These are phyloP conservation scores for Pseudogymnoascus sp. DNA, from an alignment of 2,329 filamentous ascomycete genomes.

Conservation along the genomic window DNA sequence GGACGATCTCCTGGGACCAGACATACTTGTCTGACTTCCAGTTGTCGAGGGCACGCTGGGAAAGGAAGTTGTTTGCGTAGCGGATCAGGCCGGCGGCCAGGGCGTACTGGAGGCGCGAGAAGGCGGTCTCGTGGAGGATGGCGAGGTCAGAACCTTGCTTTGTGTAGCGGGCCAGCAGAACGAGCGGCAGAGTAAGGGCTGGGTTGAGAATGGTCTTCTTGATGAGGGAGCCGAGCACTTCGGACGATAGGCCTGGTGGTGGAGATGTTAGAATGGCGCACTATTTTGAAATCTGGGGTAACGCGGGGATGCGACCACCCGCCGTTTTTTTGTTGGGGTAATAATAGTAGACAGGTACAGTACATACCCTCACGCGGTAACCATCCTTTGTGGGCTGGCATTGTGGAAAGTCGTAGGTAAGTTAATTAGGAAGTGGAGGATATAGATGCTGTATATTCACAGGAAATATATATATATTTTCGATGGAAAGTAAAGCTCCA, in stretches of 20 bases:
- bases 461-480: not conserved
- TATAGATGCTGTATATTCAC: not conserved
- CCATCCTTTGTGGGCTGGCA: not conserved
- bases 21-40: conserved; percentile 49
- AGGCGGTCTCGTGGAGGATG: conserved; percentile 43
- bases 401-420: not conserved
- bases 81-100: conserved; percentile 45
- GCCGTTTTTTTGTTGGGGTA: not conserved
- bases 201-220: conserved; percentile 58
- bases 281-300: conserved; percentile 4
- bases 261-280: not conserved
- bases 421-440: not conserved
- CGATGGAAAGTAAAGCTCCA: not conserved
- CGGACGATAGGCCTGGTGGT: conserved; percentile 44
- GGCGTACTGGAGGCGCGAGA: conserved; percentile 45
- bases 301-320: not conserved
- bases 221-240: conserved; percentile 51
- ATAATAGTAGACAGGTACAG: not conserved
- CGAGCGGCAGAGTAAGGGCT: conserved; percentile 52
- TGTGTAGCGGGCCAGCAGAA: conserved; percentile 58
- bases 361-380: not conserved
- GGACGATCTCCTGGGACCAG: conserved; percentile 61
- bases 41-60: conserved; percentile 41
- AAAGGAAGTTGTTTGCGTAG: conserved; percentile 43
- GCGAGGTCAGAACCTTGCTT: conserved; percentile 48